A percentile compares a stretch with the other conserved stretches of the same genome.
phyloP scores from a whole-genome alignment of 805 yeast genomes.

The Candida succiphila region DNA sequence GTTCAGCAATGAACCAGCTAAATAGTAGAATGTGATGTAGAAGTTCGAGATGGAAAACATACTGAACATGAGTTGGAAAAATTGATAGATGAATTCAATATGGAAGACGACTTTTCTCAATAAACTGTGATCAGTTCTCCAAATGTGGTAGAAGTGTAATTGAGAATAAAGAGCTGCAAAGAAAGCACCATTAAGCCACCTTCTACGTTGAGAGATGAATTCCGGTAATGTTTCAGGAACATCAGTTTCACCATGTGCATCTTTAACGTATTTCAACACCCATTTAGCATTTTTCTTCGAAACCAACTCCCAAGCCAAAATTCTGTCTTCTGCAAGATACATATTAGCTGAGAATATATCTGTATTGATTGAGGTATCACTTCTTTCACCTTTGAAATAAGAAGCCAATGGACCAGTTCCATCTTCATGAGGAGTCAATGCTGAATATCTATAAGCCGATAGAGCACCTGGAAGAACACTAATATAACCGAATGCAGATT shows the following conservation, averaged over 20 bases:
- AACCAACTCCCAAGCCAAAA: slow-evolving; percentile 91
- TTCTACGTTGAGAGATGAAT: slow-evolving; percentile 89
- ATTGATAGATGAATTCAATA: slow-evolving; percentile 83
- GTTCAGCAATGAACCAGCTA: slow-evolving; percentile 73
- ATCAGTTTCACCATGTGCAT: slow-evolving; percentile 94
- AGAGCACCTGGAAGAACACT: slow-evolving; percentile 93
- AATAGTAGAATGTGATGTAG: slow-evolving; percentile 83
- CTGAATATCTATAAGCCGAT: slow-evolving; percentile 88
- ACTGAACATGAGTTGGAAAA: slow-evolving; percentile 68
- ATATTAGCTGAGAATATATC: slow-evolving; percentile 92
- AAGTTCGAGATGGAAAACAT: slow-evolving; percentile 91
- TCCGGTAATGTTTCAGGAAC: slow-evolving; percentile 94
- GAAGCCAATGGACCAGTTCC: slow-evolving; percentile 89
- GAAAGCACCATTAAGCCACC: slow-evolving; percentile 97
- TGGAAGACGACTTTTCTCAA: slow-evolving; percentile 76
- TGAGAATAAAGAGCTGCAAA: slow-evolving; percentile 93
- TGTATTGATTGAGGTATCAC: slow-evolving; percentile 22
- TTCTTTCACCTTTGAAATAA: slow-evolving; percentile 78
- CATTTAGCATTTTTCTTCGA: slow-evolving; percentile 78
- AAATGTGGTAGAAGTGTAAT: slow-evolving; percentile 75
- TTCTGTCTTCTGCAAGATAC: slow-evolving; percentile 96
- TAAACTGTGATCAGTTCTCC: slow-evolving; percentile 80
- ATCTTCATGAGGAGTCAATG: slow-evolving; percentile 72
- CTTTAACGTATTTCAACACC: slow-evolving; percentile 86
- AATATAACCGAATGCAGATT: slow-evolving; percentile 86